A percentile compares a stretch with the other conserved stretches of the same genome.
phyloP scores from a whole-genome alignment of 179 eudicot species.

The Silene vulgaris region DNA sequence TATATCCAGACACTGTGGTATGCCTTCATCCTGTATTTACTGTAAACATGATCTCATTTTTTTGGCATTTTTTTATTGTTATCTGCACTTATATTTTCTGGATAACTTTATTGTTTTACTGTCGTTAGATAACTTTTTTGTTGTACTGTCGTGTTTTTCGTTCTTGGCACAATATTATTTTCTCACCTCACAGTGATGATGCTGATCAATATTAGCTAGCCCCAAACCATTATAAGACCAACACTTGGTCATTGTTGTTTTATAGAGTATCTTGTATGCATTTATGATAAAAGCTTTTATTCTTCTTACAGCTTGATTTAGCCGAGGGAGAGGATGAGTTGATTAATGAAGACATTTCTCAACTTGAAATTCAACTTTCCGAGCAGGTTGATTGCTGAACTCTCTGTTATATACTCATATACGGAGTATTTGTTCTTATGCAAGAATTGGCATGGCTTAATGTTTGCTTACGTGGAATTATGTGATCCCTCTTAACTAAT shows the following conservation, averaged over 20 bases:
- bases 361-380: constrained; percentile 50
- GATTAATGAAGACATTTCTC: constrained; percentile 48
- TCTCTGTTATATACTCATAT: neutral
- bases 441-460: too few species aligned
- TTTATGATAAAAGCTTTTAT: neutral
- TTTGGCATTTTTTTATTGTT: neutral
- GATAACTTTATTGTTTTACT: neutral
- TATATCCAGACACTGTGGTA: constrained; percentile 76
- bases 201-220: neutral
- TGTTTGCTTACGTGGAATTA: too few species aligned
- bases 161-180: neutral
- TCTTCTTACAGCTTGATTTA: constrained; percentile 59
- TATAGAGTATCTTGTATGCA: constrained; percentile 1
- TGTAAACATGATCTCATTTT: neutral
- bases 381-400: too few species aligned
- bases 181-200: neutral
- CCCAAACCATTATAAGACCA: neutral
- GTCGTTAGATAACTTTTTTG: too few species aligned
- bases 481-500: too few species aligned
- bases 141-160: too few species aligned
- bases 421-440: too few species aligned
- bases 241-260: neutral
- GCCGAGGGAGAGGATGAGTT: constrained; percentile 72
- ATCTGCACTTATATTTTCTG: neutral
- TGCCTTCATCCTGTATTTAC: constrained; percentile 21